Conservation (phyloP, 2,329 filamentous ascomycete genomes). For the Colletotrichum echinochloae region DNA sequence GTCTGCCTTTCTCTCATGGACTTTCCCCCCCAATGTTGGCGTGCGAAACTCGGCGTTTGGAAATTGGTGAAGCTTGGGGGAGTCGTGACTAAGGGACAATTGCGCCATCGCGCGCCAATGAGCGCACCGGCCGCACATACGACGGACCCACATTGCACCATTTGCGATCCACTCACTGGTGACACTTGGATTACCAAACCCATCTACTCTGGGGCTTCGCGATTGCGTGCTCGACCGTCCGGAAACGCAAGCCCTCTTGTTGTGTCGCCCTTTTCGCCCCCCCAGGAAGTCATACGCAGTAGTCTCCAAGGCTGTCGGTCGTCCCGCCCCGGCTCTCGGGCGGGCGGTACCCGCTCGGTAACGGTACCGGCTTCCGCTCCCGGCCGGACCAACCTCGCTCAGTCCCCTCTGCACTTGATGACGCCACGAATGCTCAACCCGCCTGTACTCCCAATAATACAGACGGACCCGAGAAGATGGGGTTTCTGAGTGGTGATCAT, state of each 20-base stretch:
- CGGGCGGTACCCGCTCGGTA: constrained; percentile 34
- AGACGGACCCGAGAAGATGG: neutral
- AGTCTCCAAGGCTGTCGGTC: constrained; percentile 32
- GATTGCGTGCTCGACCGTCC: constrained; percentile 39
- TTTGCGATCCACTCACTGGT: constrained; percentile 30
- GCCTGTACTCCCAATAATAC: neutral
- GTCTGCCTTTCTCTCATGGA: neutral
- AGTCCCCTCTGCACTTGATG: neutral
- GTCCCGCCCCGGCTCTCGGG: constrained; percentile 29
- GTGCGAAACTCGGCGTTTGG: constrained; percentile 41
- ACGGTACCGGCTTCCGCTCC: constrained; percentile 35
- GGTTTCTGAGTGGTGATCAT: neutral
- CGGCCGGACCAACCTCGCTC: constrained; percentile 9
- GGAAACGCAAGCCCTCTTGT: constrained; percentile 32
- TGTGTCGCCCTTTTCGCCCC: constrained; percentile 1
- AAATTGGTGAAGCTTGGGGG: constrained; percentile 38
- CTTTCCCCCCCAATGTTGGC: constrained; percentile 9
- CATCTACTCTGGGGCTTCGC: constrained; percentile 13
- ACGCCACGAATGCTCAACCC: neutral
- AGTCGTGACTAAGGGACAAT: constrained; percentile 38
- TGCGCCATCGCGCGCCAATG: constrained; percentile 41
- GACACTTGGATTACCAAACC: constrained; percentile 36
- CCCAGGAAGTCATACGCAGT: constrained; percentile 1
- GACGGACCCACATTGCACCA: constrained; percentile 38
- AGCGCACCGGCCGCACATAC: neutral